These are phyloP conservation scores for Aspergillus ustus DNA, from an alignment of 2,329 filamentous ascomycete genomes.

Conservation along the genomic window DNA sequence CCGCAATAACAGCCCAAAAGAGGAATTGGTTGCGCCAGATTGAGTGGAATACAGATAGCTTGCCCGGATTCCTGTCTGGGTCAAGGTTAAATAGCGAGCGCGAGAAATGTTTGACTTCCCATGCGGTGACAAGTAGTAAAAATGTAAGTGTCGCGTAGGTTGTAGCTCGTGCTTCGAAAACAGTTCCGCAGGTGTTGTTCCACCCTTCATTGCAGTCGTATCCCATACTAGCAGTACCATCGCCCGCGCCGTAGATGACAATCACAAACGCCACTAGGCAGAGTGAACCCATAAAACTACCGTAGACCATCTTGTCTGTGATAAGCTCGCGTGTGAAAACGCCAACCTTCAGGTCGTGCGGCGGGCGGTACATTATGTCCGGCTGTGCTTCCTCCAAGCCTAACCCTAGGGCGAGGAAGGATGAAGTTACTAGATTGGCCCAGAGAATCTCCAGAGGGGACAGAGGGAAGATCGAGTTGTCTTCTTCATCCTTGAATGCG, in stretches of 20 bases:
- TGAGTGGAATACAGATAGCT: slow-evolving; percentile 66
- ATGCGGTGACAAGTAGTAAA: slow-evolving; percentile 74
- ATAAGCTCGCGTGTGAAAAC: slow-evolving; percentile 49
- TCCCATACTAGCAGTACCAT: slow-evolving; percentile 55
- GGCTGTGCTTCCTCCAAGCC: slow-evolving; percentile 75
- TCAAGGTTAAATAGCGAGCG: slow-evolving; percentile 73
- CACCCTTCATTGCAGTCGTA: slow-evolving; percentile 59
- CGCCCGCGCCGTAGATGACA: slow-evolving; percentile 43
- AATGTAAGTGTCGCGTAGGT: slow-evolving; percentile 76
- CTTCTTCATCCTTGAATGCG: slow-evolving; percentile 72
- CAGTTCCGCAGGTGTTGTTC: slow-evolving; percentile 54
- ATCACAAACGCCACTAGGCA: slow-evolving; percentile 46
- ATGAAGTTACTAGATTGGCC: slow-evolving; percentile 90
- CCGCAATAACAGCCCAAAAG: slow-evolving; percentile 66
- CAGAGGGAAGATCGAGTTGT: slow-evolving; percentile 80
- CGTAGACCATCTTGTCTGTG: slow-evolving; percentile 48
- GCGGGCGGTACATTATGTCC: slow-evolving; percentile 79
- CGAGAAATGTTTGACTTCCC: slow-evolving; percentile 76
- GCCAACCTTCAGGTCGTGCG: slow-evolving; percentile 61
- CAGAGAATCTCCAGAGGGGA: slow-evolving; percentile 85
- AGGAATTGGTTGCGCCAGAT: slow-evolving; percentile 74
- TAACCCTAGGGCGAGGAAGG: slow-evolving; percentile 82
- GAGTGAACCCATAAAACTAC: slow-evolving; percentile 52
- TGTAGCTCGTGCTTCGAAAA: slow-evolving; percentile 72
- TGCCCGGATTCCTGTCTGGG: slow-evolving; percentile 60